Conservation (phyloP, 805 yeast genomes). For the Zygoascus bituminiphila region DNA sequence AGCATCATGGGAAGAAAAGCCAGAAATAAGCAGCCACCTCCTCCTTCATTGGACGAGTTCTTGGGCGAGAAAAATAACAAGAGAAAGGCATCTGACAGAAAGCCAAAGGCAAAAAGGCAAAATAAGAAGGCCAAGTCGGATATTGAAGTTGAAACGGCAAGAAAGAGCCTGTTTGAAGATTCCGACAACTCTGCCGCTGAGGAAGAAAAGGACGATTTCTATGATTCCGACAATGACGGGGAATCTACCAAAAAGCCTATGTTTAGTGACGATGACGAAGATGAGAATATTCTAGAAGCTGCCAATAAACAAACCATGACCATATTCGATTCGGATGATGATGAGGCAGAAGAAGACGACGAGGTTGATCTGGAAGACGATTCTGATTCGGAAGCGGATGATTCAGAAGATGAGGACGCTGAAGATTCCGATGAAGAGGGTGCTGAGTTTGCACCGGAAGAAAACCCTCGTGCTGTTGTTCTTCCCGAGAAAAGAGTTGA, state of each 20-base stretch:
- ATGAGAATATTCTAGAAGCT: slow-evolving; percentile 43
- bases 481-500: slow-evolving; percentile 55
- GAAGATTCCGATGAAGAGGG: slow-evolving; percentile 17
- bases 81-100: slow-evolving; percentile 26
- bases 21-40: slow-evolving; percentile 86
- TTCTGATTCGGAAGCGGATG: slow-evolving; percentile 46
- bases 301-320: slow-evolving; percentile 18
- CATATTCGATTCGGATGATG: slow-evolving; percentile 15
- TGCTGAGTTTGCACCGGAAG: slow-evolving; percentile 15
- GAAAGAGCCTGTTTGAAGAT: slow-evolving; percentile 57
- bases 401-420: slow-evolving; percentile 23
- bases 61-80: slow-evolving; percentile 31
- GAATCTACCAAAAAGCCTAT: slow-evolving; percentile 47
- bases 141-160: slow-evolving; percentile 60
- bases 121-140: slow-evolving; percentile 25
- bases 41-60: slow-evolving; percentile 84
- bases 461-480: slow-evolving; percentile 38
- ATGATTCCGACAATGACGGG: slow-evolving; percentile 56
- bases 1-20: slow-evolving; percentile 83
- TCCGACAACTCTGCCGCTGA: slow-evolving; percentile 13
- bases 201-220: slow-evolving; percentile 35
- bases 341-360: slow-evolving; percentile 15
- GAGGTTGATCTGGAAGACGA: slow-evolving; percentile 24
- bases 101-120: slow-evolving; percentile 16
- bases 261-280: slow-evolving; percentile 70